phyloP scores from a whole-genome alignment of 2,329 filamentous ascomycete species.

The Claviceps cyperi region DNA sequence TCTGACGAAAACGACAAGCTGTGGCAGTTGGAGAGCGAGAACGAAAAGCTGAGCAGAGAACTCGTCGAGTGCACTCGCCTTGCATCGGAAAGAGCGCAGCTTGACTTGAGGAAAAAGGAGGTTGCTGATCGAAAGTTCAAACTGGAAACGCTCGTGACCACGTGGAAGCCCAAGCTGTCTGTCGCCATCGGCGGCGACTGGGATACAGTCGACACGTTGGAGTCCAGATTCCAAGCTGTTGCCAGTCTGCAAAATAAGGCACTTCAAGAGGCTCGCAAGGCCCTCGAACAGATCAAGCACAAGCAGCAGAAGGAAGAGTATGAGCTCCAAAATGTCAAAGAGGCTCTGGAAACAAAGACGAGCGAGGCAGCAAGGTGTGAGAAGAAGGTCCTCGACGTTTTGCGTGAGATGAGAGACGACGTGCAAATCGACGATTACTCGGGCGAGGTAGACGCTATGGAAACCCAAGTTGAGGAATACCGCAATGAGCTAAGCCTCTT shows the following conservation, averaged over 20 bases:
- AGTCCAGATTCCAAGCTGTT: constrained; percentile 52
- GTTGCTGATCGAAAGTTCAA: constrained; percentile 57
- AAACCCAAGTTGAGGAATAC: constrained; percentile 43
- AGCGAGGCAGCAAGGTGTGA: constrained; percentile 49
- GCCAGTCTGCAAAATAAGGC: constrained; percentile 41
- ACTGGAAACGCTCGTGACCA: constrained; percentile 61
- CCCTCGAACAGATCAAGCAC: constrained; percentile 54
- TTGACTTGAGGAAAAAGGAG: constrained; percentile 74
- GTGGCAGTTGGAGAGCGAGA: constrained; percentile 55
- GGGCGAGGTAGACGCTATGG: constrained; percentile 34
- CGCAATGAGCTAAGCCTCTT: constrained; percentile 56
- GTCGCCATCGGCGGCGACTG: constrained; percentile 50
- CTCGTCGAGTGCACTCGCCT: constrained; percentile 69
- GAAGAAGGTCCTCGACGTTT: constrained; percentile 35
- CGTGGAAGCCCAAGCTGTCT: constrained; percentile 58
- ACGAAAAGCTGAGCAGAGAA: constrained; percentile 60
- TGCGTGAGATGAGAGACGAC: constrained; percentile 29
- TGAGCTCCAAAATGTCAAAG: constrained; percentile 49
- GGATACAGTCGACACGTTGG: constrained; percentile 50
- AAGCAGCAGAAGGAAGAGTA: constrained; percentile 67
- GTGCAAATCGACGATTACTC: constrained; percentile 39
- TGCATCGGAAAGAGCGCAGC: constrained; percentile 67
- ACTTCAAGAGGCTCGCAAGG: constrained; percentile 50
- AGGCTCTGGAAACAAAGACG: constrained; percentile 49
- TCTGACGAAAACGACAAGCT: constrained; percentile 51